These are phyloP conservation scores for Saturnispora gosingensis DNA, from an alignment of 805 yeast genomes.

Conservation along the genomic window DNA sequence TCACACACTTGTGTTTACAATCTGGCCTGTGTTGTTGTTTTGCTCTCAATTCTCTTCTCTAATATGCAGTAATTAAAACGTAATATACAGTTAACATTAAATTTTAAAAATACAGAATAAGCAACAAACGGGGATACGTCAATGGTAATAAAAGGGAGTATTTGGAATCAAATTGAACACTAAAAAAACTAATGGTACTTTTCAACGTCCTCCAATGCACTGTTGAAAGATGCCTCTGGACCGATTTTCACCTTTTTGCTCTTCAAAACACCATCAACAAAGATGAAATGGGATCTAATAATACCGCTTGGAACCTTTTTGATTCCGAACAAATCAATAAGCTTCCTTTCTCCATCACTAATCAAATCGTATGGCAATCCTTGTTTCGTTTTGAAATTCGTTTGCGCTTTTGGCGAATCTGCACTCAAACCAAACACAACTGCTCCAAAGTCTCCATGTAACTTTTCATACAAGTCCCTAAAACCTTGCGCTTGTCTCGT, in stretches of 20 bases:
- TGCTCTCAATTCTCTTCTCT: not conserved
- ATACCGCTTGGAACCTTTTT: slow-evolving; percentile 68
- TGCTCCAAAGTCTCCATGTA: slow-evolving; percentile 37
- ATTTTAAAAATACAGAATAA: not conserved
- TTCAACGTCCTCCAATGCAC: slow-evolving; percentile 50
- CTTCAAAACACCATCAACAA: slow-evolving; percentile 63
- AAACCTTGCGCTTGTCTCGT: slow-evolving; percentile 91
- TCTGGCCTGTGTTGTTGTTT: not conserved
- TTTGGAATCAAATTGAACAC: not conserved
- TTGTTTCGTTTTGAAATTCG: slow-evolving; percentile 64
- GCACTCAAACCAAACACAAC: slow-evolving; percentile 75
- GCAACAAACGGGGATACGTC: not conserved
- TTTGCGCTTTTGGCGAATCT: slow-evolving; percentile 73
- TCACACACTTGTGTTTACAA: not conserved
- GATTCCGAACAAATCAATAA: slow-evolving; percentile 74
- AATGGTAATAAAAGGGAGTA: too few species aligned
- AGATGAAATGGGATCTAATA: slow-evolving; percentile 87
- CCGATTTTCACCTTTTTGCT: slow-evolving; percentile 44
- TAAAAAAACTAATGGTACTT: slow-evolving; percentile 22
- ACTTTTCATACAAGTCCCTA: slow-evolving; percentile 51
- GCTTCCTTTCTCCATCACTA: slow-evolving; percentile 61
- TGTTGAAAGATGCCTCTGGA: slow-evolving; percentile 49
- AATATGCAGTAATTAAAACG: not conserved
- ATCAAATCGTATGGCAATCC: slow-evolving; percentile 63
- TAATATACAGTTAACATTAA: not conserved